Evolutionary conservation across 306 rosid genomes (phyloP), one percentile per base, ranked within the genome.

Genomic region (Vicia sativa): DNA sequence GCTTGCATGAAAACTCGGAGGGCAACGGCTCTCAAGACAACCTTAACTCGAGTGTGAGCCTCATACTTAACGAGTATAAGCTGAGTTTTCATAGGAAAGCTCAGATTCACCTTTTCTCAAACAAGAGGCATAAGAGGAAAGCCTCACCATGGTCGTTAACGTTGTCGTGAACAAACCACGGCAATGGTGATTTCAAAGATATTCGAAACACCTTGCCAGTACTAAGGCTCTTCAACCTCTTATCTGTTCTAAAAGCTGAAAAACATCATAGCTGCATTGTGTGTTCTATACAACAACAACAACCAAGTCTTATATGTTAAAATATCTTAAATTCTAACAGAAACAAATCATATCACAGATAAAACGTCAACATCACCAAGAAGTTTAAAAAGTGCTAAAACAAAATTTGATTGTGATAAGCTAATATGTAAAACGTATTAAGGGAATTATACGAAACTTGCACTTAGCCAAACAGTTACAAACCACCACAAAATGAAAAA

Each of bases 11-110:
- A 23, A 53, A 53, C 60, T 23, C 16, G 4, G 54, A 18, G 35
- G 18, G 61, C 15, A 54, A 54, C 61, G 29, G 18, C 61, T 54
- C 37, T 54, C 9, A 54, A 54, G 18, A 54, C 61, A 54, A 12
- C 60, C 37, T 53, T 45, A 45, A 45, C 18, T 45, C n/a, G 45
- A 56, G 78, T 6, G 78, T 7, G 44, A 66, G 79, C 74, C 68
- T 74, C 79, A 57, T 23, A 67, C 79, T 74, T 67, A 74, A 66
- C 66, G 55, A 73, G 43, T 52, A 48, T 16, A 16, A 21, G 11
- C 21, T 4, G 4, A 7, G 66, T 23, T 19, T 38, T 19, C 18
- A 61, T 8, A 39, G 54, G 1, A 41, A 74, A 52, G 69, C 79
- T 67, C 79, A 75, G 56, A 67, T 67, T 67, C 68, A 31, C 9